Percentiles rank a stretch among this genome's conserved stretches.
Conservation (phyloP, 768 basidiomycete genomes). For the Gymnopilus junonius region DNA sequence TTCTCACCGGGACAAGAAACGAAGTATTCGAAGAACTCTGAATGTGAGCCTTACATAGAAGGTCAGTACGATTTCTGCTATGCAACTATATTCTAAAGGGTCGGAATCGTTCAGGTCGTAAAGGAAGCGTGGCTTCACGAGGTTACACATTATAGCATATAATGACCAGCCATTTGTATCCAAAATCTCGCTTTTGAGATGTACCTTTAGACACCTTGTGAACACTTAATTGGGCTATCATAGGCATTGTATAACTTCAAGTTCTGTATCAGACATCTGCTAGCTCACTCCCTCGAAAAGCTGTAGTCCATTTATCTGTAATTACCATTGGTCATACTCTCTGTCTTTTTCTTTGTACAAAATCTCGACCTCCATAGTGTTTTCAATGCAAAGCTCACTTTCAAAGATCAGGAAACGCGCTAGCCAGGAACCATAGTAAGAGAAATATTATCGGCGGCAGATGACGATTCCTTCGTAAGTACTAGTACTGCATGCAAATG, state of each 20-base stretch:
- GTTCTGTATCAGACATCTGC: neutral
- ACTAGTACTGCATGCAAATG: no score
- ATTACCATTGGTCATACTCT: neutral
- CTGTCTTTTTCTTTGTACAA: neutral
- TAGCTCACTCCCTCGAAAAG: neutral
- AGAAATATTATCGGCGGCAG: neutral
- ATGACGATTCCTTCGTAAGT: no score
- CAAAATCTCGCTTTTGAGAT: neutral
- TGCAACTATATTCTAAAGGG: neutral
- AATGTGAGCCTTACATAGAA: conserved; percentile 5
- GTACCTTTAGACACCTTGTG: neutral
- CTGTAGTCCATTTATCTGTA: neutral
- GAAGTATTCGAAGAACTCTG: conserved; percentile 12
- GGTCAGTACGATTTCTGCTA: neutral
- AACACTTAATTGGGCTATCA: neutral
- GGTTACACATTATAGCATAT: conserved; percentile 16
- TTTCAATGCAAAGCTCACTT: neutral
- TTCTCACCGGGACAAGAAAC: conserved; percentile 18
- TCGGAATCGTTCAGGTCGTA: neutral
- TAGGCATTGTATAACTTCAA: neutral
- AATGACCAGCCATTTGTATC: neutral
- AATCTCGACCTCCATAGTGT: neutral
- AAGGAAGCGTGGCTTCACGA: conserved; percentile 8
- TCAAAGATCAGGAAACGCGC: no score
- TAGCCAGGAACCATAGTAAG: no score